Evolutionary conservation across 169 alveolate species (phyloP).

Genomic region (Cryptosporidium viatorum): DNA sequence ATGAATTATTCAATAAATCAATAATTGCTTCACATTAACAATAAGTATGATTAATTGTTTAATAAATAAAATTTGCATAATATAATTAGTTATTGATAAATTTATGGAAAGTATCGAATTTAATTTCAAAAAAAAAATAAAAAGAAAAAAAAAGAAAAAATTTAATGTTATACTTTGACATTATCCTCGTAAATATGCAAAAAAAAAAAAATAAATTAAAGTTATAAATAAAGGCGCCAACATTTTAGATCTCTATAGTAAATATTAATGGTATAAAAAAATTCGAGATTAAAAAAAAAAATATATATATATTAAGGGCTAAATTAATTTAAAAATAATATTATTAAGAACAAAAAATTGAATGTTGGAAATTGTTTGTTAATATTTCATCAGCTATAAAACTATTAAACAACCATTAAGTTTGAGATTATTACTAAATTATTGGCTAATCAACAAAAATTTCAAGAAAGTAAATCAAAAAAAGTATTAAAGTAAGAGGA

Average conservation of each 20-base stretch:
- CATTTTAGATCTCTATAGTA: conserved; percentile 33
- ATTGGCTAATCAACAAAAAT: not conserved
- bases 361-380: too few species aligned
- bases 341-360: too few species aligned
- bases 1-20: too few species aligned
- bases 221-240: conserved; percentile 14
- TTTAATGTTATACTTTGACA: conserved; percentile 4
- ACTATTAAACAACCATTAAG: not conserved
- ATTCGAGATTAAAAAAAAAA: not conserved
- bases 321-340: not conserved
- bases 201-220: not conserved
- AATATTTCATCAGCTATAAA: too few species aligned
- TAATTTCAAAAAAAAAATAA: not conserved
- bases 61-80: too few species aligned
- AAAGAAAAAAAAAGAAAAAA: too few species aligned
- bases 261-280: not conserved
- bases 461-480: not conserved
- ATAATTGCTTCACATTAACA: too few species aligned
- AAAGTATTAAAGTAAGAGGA: not conserved
- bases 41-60: too few species aligned
- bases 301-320: not conserved
- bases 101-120: not conserved
- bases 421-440: not conserved
- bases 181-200: conserved; percentile 37
- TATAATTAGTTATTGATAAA: too few species aligned